These are phyloP conservation scores for Fusarium sp. DNA, from an alignment of 2,329 filamentous ascomycete genomes.

Conservation along the genomic window DNA sequence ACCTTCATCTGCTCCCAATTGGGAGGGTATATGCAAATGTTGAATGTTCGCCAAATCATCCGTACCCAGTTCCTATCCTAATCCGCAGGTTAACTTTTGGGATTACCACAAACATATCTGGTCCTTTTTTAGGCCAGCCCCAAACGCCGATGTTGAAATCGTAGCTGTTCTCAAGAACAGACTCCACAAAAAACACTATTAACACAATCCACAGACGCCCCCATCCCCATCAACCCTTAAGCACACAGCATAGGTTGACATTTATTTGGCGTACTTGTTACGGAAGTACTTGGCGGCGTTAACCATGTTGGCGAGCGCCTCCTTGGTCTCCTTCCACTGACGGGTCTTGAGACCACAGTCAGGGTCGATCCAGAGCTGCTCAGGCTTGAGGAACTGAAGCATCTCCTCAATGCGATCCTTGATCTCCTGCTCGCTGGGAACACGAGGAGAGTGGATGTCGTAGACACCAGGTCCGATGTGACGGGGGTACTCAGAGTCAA, in stretches of 20 bases:
- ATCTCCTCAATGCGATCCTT: conserved; percentile 98
- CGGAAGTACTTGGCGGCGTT: conserved; percentile 98
- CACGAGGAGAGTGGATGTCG: conserved; percentile 99
- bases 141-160: conserved; percentile 71
- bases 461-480: conserved; percentile 99
- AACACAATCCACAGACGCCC: conserved; percentile 46
- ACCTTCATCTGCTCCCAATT: conserved; percentile 47
- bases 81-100: conserved; percentile 52
- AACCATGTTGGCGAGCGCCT: conserved; percentile 95
- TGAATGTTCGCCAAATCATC: conserved; percentile 54
- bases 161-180: conserved; percentile 57
- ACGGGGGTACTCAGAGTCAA: conserved; percentile 95
- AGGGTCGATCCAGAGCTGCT: conserved; percentile 99
- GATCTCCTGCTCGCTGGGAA: conserved; percentile 97
- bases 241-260: conserved; percentile 35
- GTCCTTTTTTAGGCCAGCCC: conserved; percentile 52
- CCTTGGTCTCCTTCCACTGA: conserved; percentile 99
- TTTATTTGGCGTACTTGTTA: conserved; percentile 79
- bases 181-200: conserved; percentile 48
- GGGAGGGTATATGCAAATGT: conserved; percentile 54
- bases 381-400: conserved; percentile 95
- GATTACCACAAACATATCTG: conserved; percentile 52
- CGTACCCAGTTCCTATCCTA: conserved; percentile 48
- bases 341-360: conserved; percentile 99
- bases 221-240: conserved; percentile 35